Evolutionary conservation across 208 protist genomes (phyloP), one percentile per base, ranked within the genome.

Genomic region (Phytomonas sp.): DNA sequence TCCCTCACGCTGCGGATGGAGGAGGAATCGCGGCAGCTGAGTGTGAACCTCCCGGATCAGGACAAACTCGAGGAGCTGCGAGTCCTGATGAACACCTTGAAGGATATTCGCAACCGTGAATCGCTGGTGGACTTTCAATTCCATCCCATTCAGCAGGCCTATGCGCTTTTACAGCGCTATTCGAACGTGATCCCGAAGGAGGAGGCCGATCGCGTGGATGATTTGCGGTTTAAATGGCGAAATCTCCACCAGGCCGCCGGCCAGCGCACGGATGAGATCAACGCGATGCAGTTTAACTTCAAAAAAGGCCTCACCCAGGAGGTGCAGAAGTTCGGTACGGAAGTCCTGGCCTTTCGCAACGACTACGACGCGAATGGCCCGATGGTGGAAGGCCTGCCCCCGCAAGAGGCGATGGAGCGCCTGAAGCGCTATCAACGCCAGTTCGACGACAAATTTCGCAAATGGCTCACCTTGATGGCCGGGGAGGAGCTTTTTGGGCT

Each of bases 401-500:
- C 97, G 33, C 76, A 92, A 66, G 95, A 98, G 52, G 98, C 97
- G 6, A 97, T 97, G 83, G 94, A 97, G 81, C 81, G 95, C 6
- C 84, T 99, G 16, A 97, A 97, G 67, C 92, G 90, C 63, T 98
- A 98, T 81, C 89, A 99, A 84, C 82, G 91, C 60, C 81, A 97
- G 77, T 99, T 98, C 78, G 86, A 92, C 30, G 95, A 98, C 75
- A 95, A 97, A 76, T 97, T 98, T 71, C 82, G 92, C 36, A 97
- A 97, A 77, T 98, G 92, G 90, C 85, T 91, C 37, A 95, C 92
- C 34, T 97, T 96, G 70, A 91, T 87, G 82, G 94, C 91, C 4
- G 96, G 97, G 40, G 97, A 99, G 84, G 89, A 97, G 71, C 90
- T 98, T 26, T 99, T 99, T 70, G 97, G 97, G 23, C 76, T 99